Percentiles rank a stretch among this genome's conserved stretches.
Evolutionary conservation across 202 grass and related monocot species (phyloP).

Genomic region (Dendrocalamus latiflorus): DNA sequence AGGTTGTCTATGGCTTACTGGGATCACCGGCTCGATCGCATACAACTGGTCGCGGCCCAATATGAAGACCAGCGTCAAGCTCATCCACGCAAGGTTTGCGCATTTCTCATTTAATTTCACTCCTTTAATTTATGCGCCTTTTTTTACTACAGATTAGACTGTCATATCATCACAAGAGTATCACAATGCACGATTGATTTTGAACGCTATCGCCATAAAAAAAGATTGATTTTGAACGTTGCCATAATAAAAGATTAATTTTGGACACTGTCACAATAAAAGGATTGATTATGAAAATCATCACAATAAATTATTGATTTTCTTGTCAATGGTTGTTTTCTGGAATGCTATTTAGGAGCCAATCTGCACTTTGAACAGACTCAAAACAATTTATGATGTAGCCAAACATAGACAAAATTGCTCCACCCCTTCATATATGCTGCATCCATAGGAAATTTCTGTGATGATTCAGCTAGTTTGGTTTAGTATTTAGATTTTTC

Average conservation of each 20-base stretch:
- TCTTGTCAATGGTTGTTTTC: background rate
- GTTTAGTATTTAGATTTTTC: background rate
- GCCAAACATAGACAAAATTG: background rate
- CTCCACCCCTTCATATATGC: background rate
- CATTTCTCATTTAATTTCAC: background rate
- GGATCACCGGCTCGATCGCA: slow-evolving; percentile 76
- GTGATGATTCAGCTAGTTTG: background rate
- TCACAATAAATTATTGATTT: background rate
- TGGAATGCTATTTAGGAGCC: background rate
- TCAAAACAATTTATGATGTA: background rate
- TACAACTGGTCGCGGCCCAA: slow-evolving; percentile 93
- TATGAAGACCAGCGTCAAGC: slow-evolving; percentile 96
- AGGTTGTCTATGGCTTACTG: slow-evolving; percentile 89
- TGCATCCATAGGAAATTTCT: background rate
- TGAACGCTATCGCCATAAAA: background rate
- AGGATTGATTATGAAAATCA: background rate
- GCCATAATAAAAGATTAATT: background rate
- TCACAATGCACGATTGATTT: background rate
- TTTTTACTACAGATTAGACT: background rate
- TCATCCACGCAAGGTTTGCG: slow-evolving; percentile 93
- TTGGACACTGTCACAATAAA: background rate
- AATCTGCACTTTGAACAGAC: background rate
- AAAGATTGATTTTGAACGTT: background rate
- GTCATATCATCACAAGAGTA: background rate
- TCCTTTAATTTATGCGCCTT: background rate